These are phyloP conservation scores for Solidago caesia DNA, from an alignment of 129 eudicot species.

Conservation along the genomic window DNA sequence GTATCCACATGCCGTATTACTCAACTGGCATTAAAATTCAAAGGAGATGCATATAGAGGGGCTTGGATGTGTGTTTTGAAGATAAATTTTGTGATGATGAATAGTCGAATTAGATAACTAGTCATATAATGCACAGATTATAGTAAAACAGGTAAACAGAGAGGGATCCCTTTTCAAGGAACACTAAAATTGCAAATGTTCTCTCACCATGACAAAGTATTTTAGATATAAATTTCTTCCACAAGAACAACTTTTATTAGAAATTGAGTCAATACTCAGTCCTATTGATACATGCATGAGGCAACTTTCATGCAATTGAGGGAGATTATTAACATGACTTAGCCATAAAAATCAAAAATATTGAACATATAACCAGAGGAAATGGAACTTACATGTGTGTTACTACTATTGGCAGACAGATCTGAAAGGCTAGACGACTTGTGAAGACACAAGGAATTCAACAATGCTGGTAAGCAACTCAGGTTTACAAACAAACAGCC, in stretches of 20 bases:
- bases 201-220: background rate
- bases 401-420: conserved; percentile 39
- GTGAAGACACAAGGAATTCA: conserved; percentile 84
- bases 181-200: background rate
- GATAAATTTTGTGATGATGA: too few species aligned
- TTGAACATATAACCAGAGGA: conserved; percentile 7
- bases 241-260: background rate
- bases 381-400: conserved; percentile 56
- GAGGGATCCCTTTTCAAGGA: background rate
- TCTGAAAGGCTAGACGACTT: conserved; percentile 63
- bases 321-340: conserved; percentile 8
- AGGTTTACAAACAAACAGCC: conserved; percentile 66
- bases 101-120: too few species aligned
- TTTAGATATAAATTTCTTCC: background rate
- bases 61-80: background rate
- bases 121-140: too few species aligned
- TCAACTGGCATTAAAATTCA: too few species aligned
- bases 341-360: background rate
- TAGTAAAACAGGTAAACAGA: too few species aligned
- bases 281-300: background rate
- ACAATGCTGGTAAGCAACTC: conserved; percentile 86
- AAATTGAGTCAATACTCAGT: background rate
- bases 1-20: too few species aligned
- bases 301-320: background rate
- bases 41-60: background rate